Percentiles rank a stretch among this genome's conserved stretches.
phyloP scores from a whole-genome alignment of 2,329 filamentous ascomycete species.

The Pseudohalonectria lignicola region DNA sequence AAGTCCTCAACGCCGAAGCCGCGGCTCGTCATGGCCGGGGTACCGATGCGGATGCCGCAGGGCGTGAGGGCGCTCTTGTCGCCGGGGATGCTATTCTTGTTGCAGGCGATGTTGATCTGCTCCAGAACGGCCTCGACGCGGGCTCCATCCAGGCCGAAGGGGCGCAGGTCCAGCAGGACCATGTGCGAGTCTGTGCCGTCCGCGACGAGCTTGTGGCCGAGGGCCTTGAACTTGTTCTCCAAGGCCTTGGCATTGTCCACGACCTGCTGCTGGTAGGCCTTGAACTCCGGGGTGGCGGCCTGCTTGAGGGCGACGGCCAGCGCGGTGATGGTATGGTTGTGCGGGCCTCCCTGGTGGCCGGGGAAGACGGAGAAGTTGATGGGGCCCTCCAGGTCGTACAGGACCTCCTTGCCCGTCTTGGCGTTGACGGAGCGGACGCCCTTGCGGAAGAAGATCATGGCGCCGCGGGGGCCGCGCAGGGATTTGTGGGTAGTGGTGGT shows the following conservation, averaged over 20 bases:
- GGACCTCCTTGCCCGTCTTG: constrained; percentile 80
- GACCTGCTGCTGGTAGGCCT: constrained; percentile 86
- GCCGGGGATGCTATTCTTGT: constrained; percentile 98
- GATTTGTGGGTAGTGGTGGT: constrained; percentile 99
- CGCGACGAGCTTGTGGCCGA: constrained; percentile 89
- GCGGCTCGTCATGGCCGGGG: constrained; percentile 92
- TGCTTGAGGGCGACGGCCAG: constrained; percentile 92
- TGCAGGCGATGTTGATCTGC: constrained; percentile 97
- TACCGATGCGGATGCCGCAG: constrained; percentile 89
- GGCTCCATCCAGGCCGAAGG: constrained; percentile 78
- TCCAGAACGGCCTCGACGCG: constrained; percentile 93
- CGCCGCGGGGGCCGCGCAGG: constrained; percentile 89
- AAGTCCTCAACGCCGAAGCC: constrained; percentile 92
- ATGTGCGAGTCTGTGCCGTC: constrained; percentile 97
- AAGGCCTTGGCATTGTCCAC: constrained; percentile 88
- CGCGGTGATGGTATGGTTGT: constrained; percentile 99
- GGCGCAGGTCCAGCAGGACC: constrained; percentile 88
- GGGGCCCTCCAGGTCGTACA: constrained; percentile 88
- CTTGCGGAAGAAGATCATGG: constrained; percentile 99
- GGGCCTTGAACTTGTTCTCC: constrained; percentile 70
- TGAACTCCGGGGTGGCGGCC: constrained; percentile 82
- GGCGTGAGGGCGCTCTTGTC: constrained; percentile 96
- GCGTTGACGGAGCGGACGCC: constrained; percentile 81
- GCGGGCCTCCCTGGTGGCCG: constrained; percentile 93
- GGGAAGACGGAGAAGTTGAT: constrained; percentile 99